Evolutionary conservation across 225 moss, liverwort and hornwort species (phyloP), one percentile per base, ranked within the genome.

Genomic region (Marchantia polymorpha): DNA sequence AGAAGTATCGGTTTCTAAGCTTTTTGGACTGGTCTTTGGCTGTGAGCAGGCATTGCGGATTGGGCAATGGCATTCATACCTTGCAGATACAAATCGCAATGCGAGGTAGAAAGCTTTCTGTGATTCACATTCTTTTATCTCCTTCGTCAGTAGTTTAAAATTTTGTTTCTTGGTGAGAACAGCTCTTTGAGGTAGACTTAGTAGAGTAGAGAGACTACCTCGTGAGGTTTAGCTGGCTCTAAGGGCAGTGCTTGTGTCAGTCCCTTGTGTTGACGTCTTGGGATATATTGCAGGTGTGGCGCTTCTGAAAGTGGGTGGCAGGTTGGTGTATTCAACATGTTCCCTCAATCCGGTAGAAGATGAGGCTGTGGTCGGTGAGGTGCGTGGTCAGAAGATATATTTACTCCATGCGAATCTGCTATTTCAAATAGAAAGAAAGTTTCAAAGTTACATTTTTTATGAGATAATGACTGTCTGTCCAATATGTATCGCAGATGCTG

Each of bases 361-460:
- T 72, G 95, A 96, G 81, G 95, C 95, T 73, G 95, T 96, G 75
- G 95, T 96, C 46, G 92, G 95, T 55, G 95, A 93, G 94, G 94
- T 94, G 80, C 19, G 84, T 46, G 20, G 1, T 19, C 7, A 8
- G 19, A 72, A 1, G 10, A 9, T 46, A 23, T n/a, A 51, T 7
- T n/a, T 50, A 10, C n/a, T 50, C 56, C 61, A 61, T 61, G n/a
- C n/a, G 22, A 61, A 61, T 7, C 23, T 3, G 23, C 1, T 23
- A 13, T 16, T 27, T 66, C 16, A 74, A 23, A 23, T 46, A 46
- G 30, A 31, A 26, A 81, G 1, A 12, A 58, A 8, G 56, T 65
- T 65, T 65, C 19, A 65, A n/a, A 39, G 39, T 39, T 2, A 39
- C 5, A 2, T 39, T 2, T 39, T 39, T 2, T 39, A 39, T 66